A percentile compares a stretch with the other conserved stretches of the same genome.
Evolutionary conservation across 2,329 filamentous ascomycete species (phyloP).

Genomic region (Trichophyton benhamiae): DNA sequence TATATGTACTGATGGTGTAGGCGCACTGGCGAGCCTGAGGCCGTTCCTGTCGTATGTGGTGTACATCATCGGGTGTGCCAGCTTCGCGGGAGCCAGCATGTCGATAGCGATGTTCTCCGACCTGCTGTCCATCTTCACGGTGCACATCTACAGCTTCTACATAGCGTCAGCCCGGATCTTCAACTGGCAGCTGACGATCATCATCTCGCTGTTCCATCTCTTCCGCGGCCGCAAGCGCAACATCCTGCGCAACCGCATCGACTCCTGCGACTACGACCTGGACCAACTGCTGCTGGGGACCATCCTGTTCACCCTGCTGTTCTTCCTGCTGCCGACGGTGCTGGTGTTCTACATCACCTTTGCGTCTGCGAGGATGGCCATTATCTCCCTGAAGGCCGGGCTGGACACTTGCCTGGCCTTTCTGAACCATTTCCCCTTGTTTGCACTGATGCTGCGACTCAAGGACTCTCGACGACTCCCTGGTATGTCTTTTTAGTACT

Average conservation of each 20-base stretch:
- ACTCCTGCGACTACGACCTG: constrained; percentile 96
- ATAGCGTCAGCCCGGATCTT: constrained; percentile 93
- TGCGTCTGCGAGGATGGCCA: constrained; percentile 83
- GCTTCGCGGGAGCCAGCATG: constrained; percentile 93
- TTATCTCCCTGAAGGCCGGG: constrained; percentile 81
- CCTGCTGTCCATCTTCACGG: constrained; percentile 74
- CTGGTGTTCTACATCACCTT: constrained; percentile 96
- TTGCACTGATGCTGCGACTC: constrained; percentile 87
- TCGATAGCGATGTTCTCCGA: constrained; percentile 93
- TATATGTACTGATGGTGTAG: constrained; percentile 28
- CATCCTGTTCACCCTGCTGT: constrained; percentile 87
- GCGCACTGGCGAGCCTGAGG: constrained; percentile 62
- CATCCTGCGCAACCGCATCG: constrained; percentile 89
- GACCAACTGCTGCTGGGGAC: constrained; percentile 94
- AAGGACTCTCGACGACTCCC: constrained; percentile 87
- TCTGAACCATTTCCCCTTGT: constrained; percentile 93
- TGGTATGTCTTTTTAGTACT: constrained; percentile 40
- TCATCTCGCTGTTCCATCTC: constrained; percentile 94
- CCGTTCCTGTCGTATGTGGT: constrained; percentile 77
- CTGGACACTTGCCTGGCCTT: constrained; percentile 88
- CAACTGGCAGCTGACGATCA: constrained; percentile 95
- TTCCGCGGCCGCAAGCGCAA: constrained; percentile 98
- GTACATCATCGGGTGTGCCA: constrained; percentile 85
- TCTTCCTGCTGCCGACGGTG: constrained; percentile 88
- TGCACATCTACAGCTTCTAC: constrained; percentile 98